These are phyloP conservation scores for Usnea hakonensis DNA, from an alignment of 495 filamentous ascomycete genomes.

Conservation along the genomic window DNA sequence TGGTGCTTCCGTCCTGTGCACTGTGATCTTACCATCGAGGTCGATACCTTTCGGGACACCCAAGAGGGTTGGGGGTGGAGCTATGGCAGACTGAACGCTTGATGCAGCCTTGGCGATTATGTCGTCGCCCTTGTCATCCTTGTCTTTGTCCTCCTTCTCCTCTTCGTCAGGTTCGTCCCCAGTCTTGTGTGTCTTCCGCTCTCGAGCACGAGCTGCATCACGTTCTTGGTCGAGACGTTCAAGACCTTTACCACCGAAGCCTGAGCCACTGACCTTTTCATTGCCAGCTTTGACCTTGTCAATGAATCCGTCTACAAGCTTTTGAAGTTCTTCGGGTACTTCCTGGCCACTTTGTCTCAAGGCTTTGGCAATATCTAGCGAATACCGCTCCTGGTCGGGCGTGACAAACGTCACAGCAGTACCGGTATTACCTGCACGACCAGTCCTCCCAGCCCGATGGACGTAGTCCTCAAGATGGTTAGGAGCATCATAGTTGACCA, in stretches of 20 bases:
- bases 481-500: slow-evolving; percentile 94
- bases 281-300: slow-evolving; percentile 91
- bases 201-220: slow-evolving; percentile 71
- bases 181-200: slow-evolving; percentile 82
- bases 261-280: slow-evolving; percentile 70
- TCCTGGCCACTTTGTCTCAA: slow-evolving; percentile 82
- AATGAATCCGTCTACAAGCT: slow-evolving; percentile 58
- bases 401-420: slow-evolving; percentile 94
- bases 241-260: slow-evolving; percentile 92
- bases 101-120: slow-evolving; percentile 58
- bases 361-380: slow-evolving; percentile 84
- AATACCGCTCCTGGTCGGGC: slow-evolving; percentile 81
- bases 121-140: slow-evolving; percentile 48
- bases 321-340: slow-evolving; percentile 63
- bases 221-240: slow-evolving; percentile 87
- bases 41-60: slow-evolving; percentile 58
- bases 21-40: slow-evolving; percentile 67
- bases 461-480: slow-evolving; percentile 98
- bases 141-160: slow-evolving; percentile 64
- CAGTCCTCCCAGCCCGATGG: slow-evolving; percentile 89
- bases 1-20: slow-evolving; percentile 63
- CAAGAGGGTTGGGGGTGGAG: slow-evolving; percentile 33
- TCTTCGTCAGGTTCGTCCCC: slow-evolving; percentile 84
- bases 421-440: slow-evolving; percentile 88
- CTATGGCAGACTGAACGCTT: slow-evolving; percentile 51